Conservation (phyloP, 345 rosid genomes). For the Citrus inodora region DNA sequence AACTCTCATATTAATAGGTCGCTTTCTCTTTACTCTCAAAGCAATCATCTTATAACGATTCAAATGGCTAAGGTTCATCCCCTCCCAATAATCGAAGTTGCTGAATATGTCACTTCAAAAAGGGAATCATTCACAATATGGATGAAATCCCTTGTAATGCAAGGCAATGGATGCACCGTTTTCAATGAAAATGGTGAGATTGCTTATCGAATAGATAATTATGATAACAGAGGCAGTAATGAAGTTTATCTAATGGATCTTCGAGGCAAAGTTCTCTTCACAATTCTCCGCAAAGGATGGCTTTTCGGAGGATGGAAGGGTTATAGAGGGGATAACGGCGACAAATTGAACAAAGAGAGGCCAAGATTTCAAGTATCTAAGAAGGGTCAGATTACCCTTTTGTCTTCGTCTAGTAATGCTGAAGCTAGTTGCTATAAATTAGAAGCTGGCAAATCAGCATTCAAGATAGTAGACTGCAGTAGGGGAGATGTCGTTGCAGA, state of each 20-base stretch:
- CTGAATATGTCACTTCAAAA: conserved; percentile 24
- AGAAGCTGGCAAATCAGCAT: conserved; percentile 19
- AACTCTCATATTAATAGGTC: background rate
- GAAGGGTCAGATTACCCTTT: conserved; percentile 20
- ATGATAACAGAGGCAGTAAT: conserved; percentile 40
- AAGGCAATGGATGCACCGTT: conserved; percentile 63
- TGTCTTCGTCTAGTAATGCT: background rate
- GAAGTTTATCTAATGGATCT: conserved; percentile 66
- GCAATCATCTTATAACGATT: background rate
- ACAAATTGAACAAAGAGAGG: conserved; percentile 2
- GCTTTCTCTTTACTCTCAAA: background rate
- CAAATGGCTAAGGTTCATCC: conserved; percentile 54
- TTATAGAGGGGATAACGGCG: conserved; percentile 10
- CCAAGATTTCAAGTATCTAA: conserved; percentile 35
- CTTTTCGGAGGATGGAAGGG: conserved; percentile 36
- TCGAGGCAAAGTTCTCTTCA: conserved; percentile 49
- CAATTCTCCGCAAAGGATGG: conserved; percentile 41
- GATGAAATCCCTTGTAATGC: conserved; percentile 69
- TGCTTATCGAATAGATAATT: conserved; percentile 56
- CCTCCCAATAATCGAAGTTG: conserved; percentile 14
- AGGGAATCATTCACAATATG: conserved; percentile 57
- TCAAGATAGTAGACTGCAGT: conserved; percentile 25
- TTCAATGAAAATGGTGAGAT: conserved; percentile 48
- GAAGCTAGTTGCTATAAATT: conserved; percentile 11
- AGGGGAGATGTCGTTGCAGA: conserved; percentile 33